A percentile compares a stretch with the other conserved stretches of the same genome.
phyloP scores from a whole-genome alignment of 495 filamentous ascomycete species.

The Daldinia vernicosa region DNA sequence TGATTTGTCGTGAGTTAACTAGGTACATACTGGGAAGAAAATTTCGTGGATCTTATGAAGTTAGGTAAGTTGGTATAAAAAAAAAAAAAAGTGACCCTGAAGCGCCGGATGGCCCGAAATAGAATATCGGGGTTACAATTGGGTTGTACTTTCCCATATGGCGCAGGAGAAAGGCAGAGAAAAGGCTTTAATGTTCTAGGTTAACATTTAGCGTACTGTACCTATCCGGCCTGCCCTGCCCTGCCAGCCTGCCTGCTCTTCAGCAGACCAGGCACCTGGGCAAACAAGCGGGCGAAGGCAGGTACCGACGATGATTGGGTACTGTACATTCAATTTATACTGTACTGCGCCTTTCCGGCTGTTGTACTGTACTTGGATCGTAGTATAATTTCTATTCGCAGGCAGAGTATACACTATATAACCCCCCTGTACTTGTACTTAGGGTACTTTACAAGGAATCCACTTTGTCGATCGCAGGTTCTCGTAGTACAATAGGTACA shows the following conservation, averaged over 20 bases:
- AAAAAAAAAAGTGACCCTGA: constrained; percentile 5
- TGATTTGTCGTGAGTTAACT: not conserved
- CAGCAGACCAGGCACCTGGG: not conserved
- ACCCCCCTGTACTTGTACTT: constrained; percentile 28
- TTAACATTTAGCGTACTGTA: constrained; percentile 2
- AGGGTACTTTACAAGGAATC: constrained; percentile 21
- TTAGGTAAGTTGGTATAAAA: not conserved
- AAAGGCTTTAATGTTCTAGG: not conserved
- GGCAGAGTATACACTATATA: constrained; percentile 9
- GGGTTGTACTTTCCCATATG: not conserved
- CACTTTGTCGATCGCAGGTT: constrained; percentile 27
- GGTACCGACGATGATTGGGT: not conserved
- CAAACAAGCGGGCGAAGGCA: not conserved
- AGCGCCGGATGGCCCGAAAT: constrained; percentile 32
- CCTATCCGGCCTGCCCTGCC: not conserved
- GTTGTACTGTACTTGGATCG: constrained; percentile 19
- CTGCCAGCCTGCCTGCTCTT: not conserved
- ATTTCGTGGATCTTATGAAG: not conserved
- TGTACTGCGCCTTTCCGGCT: constrained; percentile 6
- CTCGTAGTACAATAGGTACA: constrained; percentile 15
- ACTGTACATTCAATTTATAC: not conserved
- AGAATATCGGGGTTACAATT: constrained; percentile 10
- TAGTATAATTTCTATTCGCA: constrained; percentile 22
- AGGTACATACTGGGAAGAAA: constrained; percentile 15
- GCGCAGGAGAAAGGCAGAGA: not conserved